Percentiles rank a stretch among this genome's conserved stretches.
Evolutionary conservation across 2,329 filamentous ascomycete genomes (phyloP).

Genomic region (Fusarium phyllophilum): DNA sequence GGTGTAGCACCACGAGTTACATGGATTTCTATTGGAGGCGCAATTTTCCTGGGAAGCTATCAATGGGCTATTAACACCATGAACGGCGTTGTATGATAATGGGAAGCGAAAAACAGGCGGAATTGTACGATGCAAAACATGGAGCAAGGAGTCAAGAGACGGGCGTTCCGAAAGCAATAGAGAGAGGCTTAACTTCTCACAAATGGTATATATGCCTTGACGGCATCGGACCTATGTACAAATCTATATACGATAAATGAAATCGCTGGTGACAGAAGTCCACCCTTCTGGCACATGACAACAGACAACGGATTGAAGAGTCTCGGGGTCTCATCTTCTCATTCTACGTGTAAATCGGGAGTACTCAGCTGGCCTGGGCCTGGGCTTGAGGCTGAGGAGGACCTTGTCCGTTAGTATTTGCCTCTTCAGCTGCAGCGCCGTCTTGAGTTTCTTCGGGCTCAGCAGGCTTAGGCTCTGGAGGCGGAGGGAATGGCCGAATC

Average conservation of each 20-base stretch:
- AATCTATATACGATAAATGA: slow-evolving; percentile 38
- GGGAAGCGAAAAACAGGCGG: neutral
- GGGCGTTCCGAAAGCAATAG: slow-evolving; percentile 4
- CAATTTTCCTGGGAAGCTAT: slow-evolving; percentile 94
- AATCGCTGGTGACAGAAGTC: slow-evolving; percentile 22
- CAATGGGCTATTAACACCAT: slow-evolving; percentile 86
- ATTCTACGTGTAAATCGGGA: neutral
- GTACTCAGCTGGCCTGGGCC: slow-evolving; percentile 18
- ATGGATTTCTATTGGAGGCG: slow-evolving; percentile 95
- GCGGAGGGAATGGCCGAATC: slow-evolving; percentile 53
- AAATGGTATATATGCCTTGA: slow-evolving; percentile 40
- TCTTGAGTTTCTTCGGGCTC: slow-evolving; percentile 39
- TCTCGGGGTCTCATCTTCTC: neutral
- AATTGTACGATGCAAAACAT: slow-evolving; percentile 34
- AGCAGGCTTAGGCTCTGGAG: slow-evolving; percentile 29
- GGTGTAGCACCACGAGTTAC: slow-evolving; percentile 84
- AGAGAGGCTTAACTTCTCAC: slow-evolving; percentile 33
- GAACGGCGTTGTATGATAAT: slow-evolving; percentile 40
- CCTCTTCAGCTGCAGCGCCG: slow-evolving; percentile 23
- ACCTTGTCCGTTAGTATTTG: slow-evolving; percentile 21
- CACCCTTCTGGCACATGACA: slow-evolving; percentile 22
- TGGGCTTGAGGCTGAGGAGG: slow-evolving; percentile 14
- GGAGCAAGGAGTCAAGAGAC: slow-evolving; percentile 25
- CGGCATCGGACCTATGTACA: slow-evolving; percentile 39
- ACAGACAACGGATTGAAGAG: neutral